Evolutionary conservation across 768 basidiomycete species (phyloP), one percentile per base, ranked within the genome.

Genomic region (Psilocybe sp.): DNA sequence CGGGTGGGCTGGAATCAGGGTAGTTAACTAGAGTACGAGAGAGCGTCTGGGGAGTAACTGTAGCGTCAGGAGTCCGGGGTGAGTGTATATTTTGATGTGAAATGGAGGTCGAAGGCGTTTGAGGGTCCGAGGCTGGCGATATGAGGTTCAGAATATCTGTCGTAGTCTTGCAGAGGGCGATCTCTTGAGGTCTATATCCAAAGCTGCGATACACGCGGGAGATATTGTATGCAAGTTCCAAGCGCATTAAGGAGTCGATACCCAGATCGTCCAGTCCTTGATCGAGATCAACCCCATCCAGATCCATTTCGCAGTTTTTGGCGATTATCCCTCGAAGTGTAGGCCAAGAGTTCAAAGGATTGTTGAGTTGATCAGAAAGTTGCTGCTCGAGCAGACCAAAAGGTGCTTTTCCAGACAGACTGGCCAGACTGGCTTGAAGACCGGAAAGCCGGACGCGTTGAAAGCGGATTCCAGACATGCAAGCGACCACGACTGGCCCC

Each of bases 191-290:
- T 47, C 64, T 60, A 36, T 73, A 63, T 15, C 62, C 55, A 20
- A 59, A 54, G 4, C 52, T 55, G 1, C 71, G 71, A 55, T 75
- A 77, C 0, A 59, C 48, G 5, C 43, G 52, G n/a, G 65, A 65
- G 13, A 82, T 61, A 31, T 65, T 68, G 6, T 64, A 61, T 14
- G 66, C 62, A 7, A 83, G 65, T 60, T 88, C 85, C 47, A 85
- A 81, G 16, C 79, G 76, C 64, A 78, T 80, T 51, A 87, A 63
- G 1, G 85, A 87, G 56, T 87, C 83, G 43, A 87, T 68, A 1
- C 86, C 85, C 8, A 87, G 73, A 4, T 72, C 64, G 10, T 69
- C 71, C 14, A 89, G 64, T 42, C 81, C 75, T 0, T 62, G 61
- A 23, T 73, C 64, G 34, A 73, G 36, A 37, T 71, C 67, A 18